These are phyloP conservation scores for Trichosporon ovoides DNA, from an alignment of 1,284 basidiomycete genomes.

Conservation along the genomic window DNA sequence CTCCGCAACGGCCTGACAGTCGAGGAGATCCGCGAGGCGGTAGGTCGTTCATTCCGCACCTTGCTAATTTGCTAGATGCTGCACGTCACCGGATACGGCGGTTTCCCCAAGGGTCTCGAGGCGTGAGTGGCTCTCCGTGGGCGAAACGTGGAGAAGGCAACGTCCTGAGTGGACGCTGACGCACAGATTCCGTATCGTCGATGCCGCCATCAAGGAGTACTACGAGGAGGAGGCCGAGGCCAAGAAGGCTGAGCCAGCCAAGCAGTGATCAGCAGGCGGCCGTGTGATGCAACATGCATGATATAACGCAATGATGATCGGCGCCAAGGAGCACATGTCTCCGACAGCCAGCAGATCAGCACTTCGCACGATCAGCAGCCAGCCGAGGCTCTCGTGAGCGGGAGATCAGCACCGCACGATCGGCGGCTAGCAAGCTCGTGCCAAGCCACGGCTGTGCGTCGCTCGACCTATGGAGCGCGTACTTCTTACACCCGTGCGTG, in stretches of 20 bases:
- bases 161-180: background rate
- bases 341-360: too few relatives aligned
- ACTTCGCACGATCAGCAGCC: too few relatives aligned
- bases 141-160: background rate
- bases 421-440: too few relatives aligned
- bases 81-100: slow-evolving; percentile 22
- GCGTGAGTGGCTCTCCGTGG: too few relatives aligned
- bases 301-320: too few relatives aligned
- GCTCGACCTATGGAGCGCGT: too few relatives aligned
- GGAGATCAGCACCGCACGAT: too few relatives aligned
- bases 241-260: slow-evolving; percentile 7
- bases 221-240: slow-evolving; percentile 5
- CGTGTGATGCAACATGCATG: slow-evolving; percentile 1
- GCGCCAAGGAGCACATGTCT: too few relatives aligned
- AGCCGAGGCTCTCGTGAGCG: too few relatives aligned
- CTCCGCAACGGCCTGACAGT: slow-evolving; percentile 22
- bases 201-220: slow-evolving; percentile 13
- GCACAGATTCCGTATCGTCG: slow-evolving; percentile 10
- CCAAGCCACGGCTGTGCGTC: too few relatives aligned
- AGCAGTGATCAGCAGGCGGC: background rate
- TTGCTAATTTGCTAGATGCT: slow-evolving; percentile 6
- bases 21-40: slow-evolving; percentile 21
- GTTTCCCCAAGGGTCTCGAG: slow-evolving; percentile 22
- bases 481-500: too few relatives aligned
- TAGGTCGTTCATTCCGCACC: background rate